Conservation (phyloP, 2,329 filamentous ascomycete species). For the Neophaeococcomyces mojaviensis region DNA sequence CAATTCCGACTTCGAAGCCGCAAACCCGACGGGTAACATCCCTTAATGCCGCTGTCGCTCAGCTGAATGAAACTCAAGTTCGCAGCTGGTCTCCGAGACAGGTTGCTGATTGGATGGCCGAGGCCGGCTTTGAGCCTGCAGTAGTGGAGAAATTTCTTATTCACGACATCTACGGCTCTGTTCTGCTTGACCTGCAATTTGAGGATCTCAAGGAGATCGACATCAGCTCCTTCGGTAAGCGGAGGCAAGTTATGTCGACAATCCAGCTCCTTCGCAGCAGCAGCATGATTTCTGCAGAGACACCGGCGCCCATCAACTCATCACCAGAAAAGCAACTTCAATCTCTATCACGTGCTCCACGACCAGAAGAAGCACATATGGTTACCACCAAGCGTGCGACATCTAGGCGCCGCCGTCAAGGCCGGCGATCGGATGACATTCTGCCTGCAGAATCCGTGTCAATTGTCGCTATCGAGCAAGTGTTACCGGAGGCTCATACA, state of each 20-base stretch:
- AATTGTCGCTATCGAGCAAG: slow-evolving; percentile 84
- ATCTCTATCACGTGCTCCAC: slow-evolving; percentile 16
- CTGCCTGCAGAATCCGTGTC: slow-evolving; percentile 77
- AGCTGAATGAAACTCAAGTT: slow-evolving; percentile 27
- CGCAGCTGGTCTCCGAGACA: slow-evolving; percentile 28
- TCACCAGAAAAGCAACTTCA: slow-evolving; percentile 1
- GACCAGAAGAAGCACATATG: slow-evolving; percentile 17
- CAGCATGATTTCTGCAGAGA: slow-evolving; percentile 18
- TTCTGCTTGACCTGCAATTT: slow-evolving; percentile 84
- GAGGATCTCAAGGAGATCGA: slow-evolving; percentile 64
- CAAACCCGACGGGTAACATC: slow-evolving; percentile 13
- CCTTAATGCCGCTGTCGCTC: slow-evolving; percentile 24
- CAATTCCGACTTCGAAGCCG: slow-evolving; percentile 6
- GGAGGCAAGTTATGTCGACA: slow-evolving; percentile 52
- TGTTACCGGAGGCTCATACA: slow-evolving; percentile 73
- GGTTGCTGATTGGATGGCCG: slow-evolving; percentile 66
- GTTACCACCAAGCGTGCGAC: slow-evolving; percentile 14
- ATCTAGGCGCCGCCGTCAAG: slow-evolving; percentile 24
- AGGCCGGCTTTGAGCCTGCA: slow-evolving; percentile 67
- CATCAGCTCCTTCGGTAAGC: slow-evolving; percentile 57
- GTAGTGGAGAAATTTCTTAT: slow-evolving; percentile 78
- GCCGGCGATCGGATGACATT: slow-evolving; percentile 47
- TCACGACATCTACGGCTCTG: slow-evolving; percentile 85
- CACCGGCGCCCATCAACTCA: slow-evolving; percentile 7
- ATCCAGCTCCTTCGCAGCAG: slow-evolving; percentile 46